Evolutionary conservation across 805 yeast genomes (phyloP), one percentile per base, ranked within the genome.

Genomic region (Spathaspora boniae): DNA sequence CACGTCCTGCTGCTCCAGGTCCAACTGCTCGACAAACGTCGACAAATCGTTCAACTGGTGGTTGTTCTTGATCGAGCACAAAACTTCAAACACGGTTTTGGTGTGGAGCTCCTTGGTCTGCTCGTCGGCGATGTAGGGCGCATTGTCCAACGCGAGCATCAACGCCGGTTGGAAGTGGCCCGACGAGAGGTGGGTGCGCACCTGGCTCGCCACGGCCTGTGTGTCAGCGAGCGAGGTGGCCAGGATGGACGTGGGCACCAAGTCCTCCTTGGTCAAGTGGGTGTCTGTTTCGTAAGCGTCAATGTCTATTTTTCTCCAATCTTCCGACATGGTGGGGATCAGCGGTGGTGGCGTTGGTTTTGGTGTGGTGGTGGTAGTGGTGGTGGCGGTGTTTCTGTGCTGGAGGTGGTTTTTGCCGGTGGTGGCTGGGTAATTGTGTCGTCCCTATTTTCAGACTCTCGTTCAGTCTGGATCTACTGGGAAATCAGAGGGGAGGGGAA

Each of bases 221-320:
- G 86, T 63, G 31, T 83, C 86, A 26, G 67, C 54, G 22, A 51
- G 51, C 4, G 72, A 34, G 57, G 56, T 26, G 70, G 63, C 35
- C 6, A 74, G 73, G 28, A 70, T 60, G 44, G 73, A 70, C 8
- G 39, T 16, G 9, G 82, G 80, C 15, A 74, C 61, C 50, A 86
- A 70, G 34, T 85, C 91, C 46, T 73, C 78, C 29, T 71, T 70
- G 21, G 81, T 70, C 43, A 85, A 60, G 50, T 77, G 79, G 48
- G 74, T 75, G 31, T 89, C 96, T 3, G 95, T 85, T 54, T 89
- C 96, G 46, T 79, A 80, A 12, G 87, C 85, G 60, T 93, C 98
- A 36, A 93, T 80, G 58, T 93, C 96, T 49, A 91, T 86, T 73
- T 93, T 80, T 75, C 98, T 83, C 95, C 95, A 85, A 54, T 82